Base-by-base conservation (phyloP, 495 filamentous ascomycete species). In the Lophiostoma macrostomum region DNA sequence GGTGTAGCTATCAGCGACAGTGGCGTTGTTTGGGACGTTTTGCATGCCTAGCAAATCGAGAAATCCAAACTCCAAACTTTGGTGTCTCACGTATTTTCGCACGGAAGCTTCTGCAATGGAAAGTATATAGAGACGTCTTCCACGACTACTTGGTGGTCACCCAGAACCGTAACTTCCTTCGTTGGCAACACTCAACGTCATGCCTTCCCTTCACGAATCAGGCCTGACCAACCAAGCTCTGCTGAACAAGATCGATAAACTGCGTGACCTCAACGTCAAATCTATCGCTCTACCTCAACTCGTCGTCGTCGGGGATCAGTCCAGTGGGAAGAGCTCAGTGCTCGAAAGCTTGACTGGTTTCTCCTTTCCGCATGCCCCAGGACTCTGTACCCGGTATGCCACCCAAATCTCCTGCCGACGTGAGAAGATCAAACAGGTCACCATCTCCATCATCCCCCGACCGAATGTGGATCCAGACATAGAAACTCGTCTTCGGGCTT, bases 361-460 rank as follows among this genome's bases (percentile, higher is more conserved):
- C 6, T 62, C 69, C 3, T 76, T 76, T 40, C 74, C 73, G 16
- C 51, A 61, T 11, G 44, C 72, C 24, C 64, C 65, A 51, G 66
- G 65, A 0, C 35, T 76, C 0, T 77, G 74, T 58, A 85, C 82
- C 0, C 69, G 80, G 0, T 80, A 77, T 50, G 78, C 76, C 2
- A 84, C 80, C 0, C 74, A 83, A 59, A 84, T 84, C 46, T 75
- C 72, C 1, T 77, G 72, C 45, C 76, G 75, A 24, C 75, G 77
- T 6, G 65, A 69, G 31, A 20, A 27, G 0, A 53, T 64, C 8
- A 50, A 63, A 19, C 58, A 61, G 18, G 65, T 74, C 22, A 32
- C 64, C 12, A 67, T 79, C 22, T 67, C 68, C 0, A 80, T 81
- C 23, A 78, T 75, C 34, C 70, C 77, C 1, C 59, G 67, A 5